Evolutionary conservation across 164 flowering plant genomes (phyloP).

Genomic region (Tetrastigma voinierianum): DNA sequence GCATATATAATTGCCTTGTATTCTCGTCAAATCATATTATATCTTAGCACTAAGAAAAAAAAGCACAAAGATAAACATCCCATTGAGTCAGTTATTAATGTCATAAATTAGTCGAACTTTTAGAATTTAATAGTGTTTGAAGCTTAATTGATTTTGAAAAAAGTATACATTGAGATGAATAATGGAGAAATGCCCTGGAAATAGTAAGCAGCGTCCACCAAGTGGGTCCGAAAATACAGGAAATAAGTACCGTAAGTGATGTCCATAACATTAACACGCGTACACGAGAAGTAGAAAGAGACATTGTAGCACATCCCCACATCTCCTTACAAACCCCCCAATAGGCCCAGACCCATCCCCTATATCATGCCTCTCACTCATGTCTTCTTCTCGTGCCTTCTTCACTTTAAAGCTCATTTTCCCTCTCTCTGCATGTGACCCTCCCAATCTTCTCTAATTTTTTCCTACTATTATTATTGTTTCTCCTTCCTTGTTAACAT

Average conservation of each 20-base stretch:
- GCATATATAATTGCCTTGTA: no score
- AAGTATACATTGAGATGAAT: neutral
- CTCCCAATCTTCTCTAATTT: conserved; percentile 1
- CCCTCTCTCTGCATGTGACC: conserved; percentile 33
- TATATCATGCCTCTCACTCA: conserved; percentile 11
- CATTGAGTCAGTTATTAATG: no score
- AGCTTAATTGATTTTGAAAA: no score
- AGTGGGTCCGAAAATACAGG: neutral
- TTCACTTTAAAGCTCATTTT: conserved; percentile 36
- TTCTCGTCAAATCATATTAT: no score
- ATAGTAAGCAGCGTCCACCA: neutral
- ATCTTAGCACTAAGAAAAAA: no score
- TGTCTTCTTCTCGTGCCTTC: conserved; percentile 48
- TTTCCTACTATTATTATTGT: conserved; percentile 7
- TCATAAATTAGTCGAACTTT: no score
- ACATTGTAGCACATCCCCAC: neutral
- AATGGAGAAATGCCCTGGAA: neutral
- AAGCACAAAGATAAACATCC: no score
- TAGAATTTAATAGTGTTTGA: no score
- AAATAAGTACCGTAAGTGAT: neutral
- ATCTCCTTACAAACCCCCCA: conserved; percentile 6
- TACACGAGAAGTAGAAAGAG: neutral
- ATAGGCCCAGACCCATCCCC: neutral
- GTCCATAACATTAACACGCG: neutral
- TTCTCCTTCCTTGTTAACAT: neutral